Conservation (phyloP, 1,284 basidiomycete species). For the Kwoniella shivajii region DNA sequence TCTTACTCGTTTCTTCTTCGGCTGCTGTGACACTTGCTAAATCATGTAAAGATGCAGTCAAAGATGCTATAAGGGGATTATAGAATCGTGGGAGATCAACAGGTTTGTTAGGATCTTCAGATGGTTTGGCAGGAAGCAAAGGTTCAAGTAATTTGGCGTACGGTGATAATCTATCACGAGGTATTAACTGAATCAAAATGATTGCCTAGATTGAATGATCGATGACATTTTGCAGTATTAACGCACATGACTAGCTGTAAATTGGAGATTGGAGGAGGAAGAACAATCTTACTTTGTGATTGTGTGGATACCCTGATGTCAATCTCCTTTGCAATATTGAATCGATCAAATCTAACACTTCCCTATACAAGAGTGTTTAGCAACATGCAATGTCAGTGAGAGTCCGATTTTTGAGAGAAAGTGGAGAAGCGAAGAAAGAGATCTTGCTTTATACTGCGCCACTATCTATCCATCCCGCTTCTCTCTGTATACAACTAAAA, state of each 20-base stretch:
- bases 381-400: too few species aligned
- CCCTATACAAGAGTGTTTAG: not conserved
- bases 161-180: slow-evolving; percentile 3
- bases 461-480: too few species aligned
- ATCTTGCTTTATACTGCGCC: too few species aligned
- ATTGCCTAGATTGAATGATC: slow-evolving; percentile 3
- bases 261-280: not conserved
- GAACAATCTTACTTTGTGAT: slow-evolving; percentile 7
- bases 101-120: not conserved
- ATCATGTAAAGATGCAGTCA: slow-evolving; percentile 5
- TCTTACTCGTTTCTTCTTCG: slow-evolving; percentile 7
- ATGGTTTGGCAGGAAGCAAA: not conserved
- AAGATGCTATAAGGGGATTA: slow-evolving; percentile 7
- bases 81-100: not conserved
- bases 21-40: not conserved
- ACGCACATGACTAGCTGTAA: not conserved
- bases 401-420: not conserved
- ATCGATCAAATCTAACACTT: slow-evolving; percentile 15
- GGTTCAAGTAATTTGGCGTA: slow-evolving; percentile 15
- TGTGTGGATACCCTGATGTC: slow-evolving; percentile 8
- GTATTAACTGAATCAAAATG: slow-evolving; percentile 13
- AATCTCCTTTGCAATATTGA: slow-evolving; percentile 11
- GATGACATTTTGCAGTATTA: too few species aligned
- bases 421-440: too few species aligned
- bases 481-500: not conserved